phyloP scores from a whole-genome alignment of 208 protist species.

The Trypanosoma vivax region DNA sequence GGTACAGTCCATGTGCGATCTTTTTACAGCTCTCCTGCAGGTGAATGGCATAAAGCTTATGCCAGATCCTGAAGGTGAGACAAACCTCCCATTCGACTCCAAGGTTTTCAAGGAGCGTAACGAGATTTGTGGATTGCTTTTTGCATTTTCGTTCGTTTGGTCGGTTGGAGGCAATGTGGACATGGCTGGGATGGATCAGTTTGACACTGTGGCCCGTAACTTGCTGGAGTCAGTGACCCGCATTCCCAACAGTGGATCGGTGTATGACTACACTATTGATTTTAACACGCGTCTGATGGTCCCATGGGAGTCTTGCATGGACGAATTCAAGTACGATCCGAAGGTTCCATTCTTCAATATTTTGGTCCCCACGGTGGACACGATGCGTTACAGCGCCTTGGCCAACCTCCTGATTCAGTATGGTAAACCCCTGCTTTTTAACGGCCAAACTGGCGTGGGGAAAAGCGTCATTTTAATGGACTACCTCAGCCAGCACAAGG shows the following conservation, averaged over 20 bases:
- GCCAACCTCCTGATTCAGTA: slow-evolving; percentile 81
- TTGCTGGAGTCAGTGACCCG: slow-evolving; percentile 79
- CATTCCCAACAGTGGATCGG: slow-evolving; percentile 82
- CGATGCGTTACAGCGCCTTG: slow-evolving; percentile 92
- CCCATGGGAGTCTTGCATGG: slow-evolving; percentile 76
- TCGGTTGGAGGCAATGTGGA: slow-evolving; percentile 93
- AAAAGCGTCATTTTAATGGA: slow-evolving; percentile 93
- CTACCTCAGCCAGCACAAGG: slow-evolving; percentile 69
- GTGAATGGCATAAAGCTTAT: slow-evolving; percentile 70
- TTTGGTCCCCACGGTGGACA: slow-evolving; percentile 96
- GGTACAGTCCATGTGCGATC: slow-evolving; percentile 88
- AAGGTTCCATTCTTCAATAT: slow-evolving; percentile 94
- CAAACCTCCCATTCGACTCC: slow-evolving; percentile 49
- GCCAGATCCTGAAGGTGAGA: slow-evolving; percentile 54
- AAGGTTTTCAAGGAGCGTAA: slow-evolving; percentile 78
- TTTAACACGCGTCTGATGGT: slow-evolving; percentile 70
- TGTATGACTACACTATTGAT: slow-evolving; percentile 95
- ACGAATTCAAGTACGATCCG: slow-evolving; percentile 75
- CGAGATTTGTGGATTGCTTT: slow-evolving; percentile 85
- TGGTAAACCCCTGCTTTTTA: slow-evolving; percentile 91
- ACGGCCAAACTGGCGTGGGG: slow-evolving; percentile 93
- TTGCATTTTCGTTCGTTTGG: slow-evolving; percentile 96
- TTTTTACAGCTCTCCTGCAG: slow-evolving; percentile 84
- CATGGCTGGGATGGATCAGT: slow-evolving; percentile 78
- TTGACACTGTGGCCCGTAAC: slow-evolving; percentile 83